phyloP scores from a whole-genome alignment of 1,139 yeast genomes.

The Yamadazyma friedrichii region DNA sequence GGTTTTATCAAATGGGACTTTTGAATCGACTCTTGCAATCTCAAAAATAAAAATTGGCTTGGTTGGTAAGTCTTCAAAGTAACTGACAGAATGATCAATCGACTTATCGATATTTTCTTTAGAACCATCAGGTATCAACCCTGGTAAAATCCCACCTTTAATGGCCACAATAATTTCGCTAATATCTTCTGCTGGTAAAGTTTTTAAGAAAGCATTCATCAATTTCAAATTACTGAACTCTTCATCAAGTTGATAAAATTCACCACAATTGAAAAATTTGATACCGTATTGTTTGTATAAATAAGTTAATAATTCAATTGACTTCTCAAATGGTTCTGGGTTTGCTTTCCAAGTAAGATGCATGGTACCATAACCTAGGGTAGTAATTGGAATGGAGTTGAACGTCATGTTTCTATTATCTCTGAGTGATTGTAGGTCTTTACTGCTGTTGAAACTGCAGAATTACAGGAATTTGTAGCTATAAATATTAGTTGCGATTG shows the following conservation, averaged over 20 bases:
- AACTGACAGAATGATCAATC: neutral
- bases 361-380: conserved; percentile 62
- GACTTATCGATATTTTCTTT: conserved; percentile 36
- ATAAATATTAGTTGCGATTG: too few species aligned
- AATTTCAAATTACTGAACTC: conserved; percentile 43
- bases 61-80: conserved; percentile 31
- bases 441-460: too few species aligned
- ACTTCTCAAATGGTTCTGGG: conserved; percentile 46
- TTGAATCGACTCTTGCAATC: conserved; percentile 63
- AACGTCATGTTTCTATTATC: neutral
- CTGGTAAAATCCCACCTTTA: conserved; percentile 54
- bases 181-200: conserved; percentile 37
- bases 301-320: conserved; percentile 46
- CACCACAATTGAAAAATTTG: conserved; percentile 70
- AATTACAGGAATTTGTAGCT: too few species aligned
- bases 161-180: conserved; percentile 55
- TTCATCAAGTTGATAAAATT: conserved; percentile 60
- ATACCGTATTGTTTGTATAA: conserved; percentile 47
- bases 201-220: conserved; percentile 31
- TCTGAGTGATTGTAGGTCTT: neutral
- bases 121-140: conserved; percentile 46
- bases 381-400: conserved; percentile 6
- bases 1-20: conserved; percentile 48
- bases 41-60: conserved; percentile 58
- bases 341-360: conserved; percentile 55